Percentiles rank a stretch among this genome's conserved stretches.
phyloP scores from a whole-genome alignment of 495 filamentous ascomycete species.

The Penicillium lividum region DNA sequence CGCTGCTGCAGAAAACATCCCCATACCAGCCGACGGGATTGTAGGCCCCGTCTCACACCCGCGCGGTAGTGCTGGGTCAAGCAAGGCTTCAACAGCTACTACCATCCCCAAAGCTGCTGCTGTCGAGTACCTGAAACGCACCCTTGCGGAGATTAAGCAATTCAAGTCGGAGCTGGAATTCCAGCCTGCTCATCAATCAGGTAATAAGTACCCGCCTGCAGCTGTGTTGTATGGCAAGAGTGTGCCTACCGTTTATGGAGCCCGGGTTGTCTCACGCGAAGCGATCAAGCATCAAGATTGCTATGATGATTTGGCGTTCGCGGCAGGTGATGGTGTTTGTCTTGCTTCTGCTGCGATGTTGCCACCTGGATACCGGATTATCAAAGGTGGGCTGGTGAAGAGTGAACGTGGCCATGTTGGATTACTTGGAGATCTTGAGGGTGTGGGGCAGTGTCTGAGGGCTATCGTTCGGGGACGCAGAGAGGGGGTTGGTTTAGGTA shows the following conservation, averaged over 20 bases:
- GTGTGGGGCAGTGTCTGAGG: conserved; percentile 70
- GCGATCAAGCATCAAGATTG: conserved; percentile 73
- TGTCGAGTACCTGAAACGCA: conserved; percentile 73
- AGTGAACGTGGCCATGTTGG: conserved; percentile 86
- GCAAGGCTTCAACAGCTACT: conserved; percentile 41
- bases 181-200: conserved; percentile 54
- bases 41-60: conserved; percentile 34
- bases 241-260: conserved; percentile 80
- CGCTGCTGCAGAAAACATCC: conserved; percentile 11
- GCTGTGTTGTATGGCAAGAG: conserved; percentile 88
- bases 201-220: conserved; percentile 77
- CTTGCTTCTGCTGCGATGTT: conserved; percentile 84
- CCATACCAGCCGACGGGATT: conserved; percentile 37
- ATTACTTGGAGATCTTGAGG: conserved; percentile 80
- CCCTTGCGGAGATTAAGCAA: conserved; percentile 63
- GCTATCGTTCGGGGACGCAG: conserved; percentile 65
- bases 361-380: conserved; percentile 74
- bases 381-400: conserved; percentile 68
- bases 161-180: conserved; percentile 76
- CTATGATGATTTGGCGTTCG: conserved; percentile 87
- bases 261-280: conserved; percentile 65
- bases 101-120: conserved; percentile 56
- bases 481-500: conserved; percentile 69
- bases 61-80: conserved; percentile 28
- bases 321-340: conserved; percentile 86